Evolutionary conservation across 176 grass and related monocot species (phyloP).

Genomic region (Oryza meridionalis): DNA sequence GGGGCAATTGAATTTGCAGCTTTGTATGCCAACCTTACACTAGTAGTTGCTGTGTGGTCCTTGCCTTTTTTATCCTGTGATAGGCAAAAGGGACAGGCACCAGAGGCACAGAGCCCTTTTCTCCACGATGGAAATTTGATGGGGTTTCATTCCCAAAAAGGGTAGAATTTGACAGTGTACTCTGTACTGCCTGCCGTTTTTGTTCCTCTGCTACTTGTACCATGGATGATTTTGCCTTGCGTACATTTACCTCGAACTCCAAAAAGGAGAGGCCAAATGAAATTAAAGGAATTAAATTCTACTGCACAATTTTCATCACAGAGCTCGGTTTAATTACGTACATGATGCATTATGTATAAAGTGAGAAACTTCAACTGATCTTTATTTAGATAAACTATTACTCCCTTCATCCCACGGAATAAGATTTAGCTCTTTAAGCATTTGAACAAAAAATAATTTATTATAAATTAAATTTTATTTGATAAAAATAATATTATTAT

Average conservation of each 20-base stretch:
- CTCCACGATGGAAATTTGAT: slow-evolving; percentile 23
- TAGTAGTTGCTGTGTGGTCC: slow-evolving; percentile 5
- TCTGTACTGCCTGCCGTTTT: slow-evolving; percentile 35
- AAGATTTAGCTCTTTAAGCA: too few species aligned
- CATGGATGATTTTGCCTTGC: neutral
- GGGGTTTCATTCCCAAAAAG: slow-evolving; percentile 36
- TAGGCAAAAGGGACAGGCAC: neutral
- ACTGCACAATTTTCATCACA: neutral
- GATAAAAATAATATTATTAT: too few species aligned
- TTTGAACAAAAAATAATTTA: too few species aligned
- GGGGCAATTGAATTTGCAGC: neutral
- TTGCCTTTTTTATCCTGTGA: slow-evolving; percentile 29
- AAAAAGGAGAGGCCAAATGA: neutral
- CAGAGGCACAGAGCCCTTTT: neutral
- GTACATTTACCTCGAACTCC: neutral
- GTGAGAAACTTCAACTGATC: neutral
- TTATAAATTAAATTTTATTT: too few species aligned
- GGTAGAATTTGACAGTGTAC: slow-evolving; percentile 39
- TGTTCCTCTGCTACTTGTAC: neutral
- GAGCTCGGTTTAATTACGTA: neutral
- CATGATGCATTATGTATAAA: neutral
- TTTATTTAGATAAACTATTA: neutral
- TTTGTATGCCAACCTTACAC: neutral
- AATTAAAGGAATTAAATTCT: neutral
- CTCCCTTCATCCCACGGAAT: too few species aligned